phyloP scores from a whole-genome alignment of 257 asterid genomes.

The Salvia hispanica region DNA sequence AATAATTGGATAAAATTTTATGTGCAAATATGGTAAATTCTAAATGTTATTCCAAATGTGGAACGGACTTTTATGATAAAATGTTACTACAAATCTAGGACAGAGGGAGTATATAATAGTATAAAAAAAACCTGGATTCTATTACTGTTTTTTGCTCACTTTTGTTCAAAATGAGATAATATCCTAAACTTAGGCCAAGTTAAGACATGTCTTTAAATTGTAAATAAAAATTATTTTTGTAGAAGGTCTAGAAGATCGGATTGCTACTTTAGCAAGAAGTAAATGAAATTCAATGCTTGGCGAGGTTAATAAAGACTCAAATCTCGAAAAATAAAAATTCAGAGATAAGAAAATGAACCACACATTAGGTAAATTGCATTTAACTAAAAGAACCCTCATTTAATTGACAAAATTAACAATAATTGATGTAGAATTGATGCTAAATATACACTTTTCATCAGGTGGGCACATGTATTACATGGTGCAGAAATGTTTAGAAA shows the following conservation, averaged over 20 bases:
- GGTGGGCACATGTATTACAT: constrained; percentile 19
- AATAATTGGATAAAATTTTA: too few species aligned
- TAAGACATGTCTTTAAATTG: too few species aligned
- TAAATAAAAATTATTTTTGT: too few species aligned
- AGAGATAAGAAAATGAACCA: background rate
- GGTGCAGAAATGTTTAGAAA: background rate
- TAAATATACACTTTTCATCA: constrained; percentile 1
- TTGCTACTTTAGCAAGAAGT: background rate
- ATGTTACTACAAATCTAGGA: too few species aligned
- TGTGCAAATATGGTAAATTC: too few species aligned
- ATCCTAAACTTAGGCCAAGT: too few species aligned
- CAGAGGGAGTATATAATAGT: too few species aligned
- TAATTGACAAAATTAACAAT: background rate
- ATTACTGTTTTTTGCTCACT: too few species aligned
- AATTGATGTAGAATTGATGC: background rate
- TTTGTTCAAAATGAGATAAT: too few species aligned
- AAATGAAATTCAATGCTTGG: background rate
- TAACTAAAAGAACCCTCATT: background rate
- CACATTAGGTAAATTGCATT: background rate
- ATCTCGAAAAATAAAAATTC: background rate
- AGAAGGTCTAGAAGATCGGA: background rate
- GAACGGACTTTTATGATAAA: too few species aligned
- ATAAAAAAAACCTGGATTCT: too few species aligned
- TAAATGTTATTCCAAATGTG: too few species aligned
- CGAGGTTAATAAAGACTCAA: background rate